These are phyloP conservation scores for Davidsoniella virescens DNA, from an alignment of 2,329 filamentous ascomycete species.

Conservation along the genomic window DNA sequence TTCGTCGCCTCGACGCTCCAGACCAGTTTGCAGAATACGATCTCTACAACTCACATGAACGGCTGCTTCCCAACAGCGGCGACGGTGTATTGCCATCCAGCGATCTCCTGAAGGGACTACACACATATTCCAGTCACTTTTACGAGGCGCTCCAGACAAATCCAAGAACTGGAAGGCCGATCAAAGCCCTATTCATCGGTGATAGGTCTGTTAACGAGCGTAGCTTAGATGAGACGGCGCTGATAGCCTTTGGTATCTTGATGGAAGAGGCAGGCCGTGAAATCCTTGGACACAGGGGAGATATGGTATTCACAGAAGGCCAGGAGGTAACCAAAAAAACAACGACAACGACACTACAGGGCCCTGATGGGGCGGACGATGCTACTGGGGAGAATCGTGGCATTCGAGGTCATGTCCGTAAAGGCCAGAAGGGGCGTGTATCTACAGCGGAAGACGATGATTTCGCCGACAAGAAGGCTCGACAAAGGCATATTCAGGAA, in stretches of 20 bases:
- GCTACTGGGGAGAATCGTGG: too few relatives aligned
- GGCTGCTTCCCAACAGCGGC: slow-evolving; percentile 30
- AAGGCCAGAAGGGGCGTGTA: too few relatives aligned
- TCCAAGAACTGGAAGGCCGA: slow-evolving; percentile 8
- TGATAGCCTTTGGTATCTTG: slow-evolving; percentile 59
- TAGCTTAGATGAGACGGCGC: slow-evolving; percentile 63
- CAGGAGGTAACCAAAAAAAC: slow-evolving; percentile 16
- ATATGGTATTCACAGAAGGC: slow-evolving; percentile 55
- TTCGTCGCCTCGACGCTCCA: slow-evolving; percentile 47
- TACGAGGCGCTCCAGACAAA: slow-evolving; percentile 32
- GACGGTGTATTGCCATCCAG: slow-evolving; percentile 44
- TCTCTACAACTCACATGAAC: slow-evolving; percentile 50
- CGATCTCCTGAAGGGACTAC: slow-evolving; percentile 52
- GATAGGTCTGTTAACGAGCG: slow-evolving; percentile 29
- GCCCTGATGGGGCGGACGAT: too few relatives aligned
- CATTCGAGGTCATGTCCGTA: too few relatives aligned
- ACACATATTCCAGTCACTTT: slow-evolving; percentile 51
- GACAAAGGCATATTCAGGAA: too few relatives aligned
- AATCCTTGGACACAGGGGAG: slow-evolving; percentile 45
- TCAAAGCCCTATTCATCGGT: slow-evolving; percentile 13
- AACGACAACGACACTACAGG: too few relatives aligned
- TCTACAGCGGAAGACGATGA: too few relatives aligned
- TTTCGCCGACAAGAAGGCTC: too few relatives aligned
- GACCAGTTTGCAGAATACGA: slow-evolving; percentile 54
- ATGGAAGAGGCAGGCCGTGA: slow-evolving; percentile 53